Conservation (phyloP, 2,329 filamentous ascomycete genomes). For the Epichloe brachyelytri region DNA sequence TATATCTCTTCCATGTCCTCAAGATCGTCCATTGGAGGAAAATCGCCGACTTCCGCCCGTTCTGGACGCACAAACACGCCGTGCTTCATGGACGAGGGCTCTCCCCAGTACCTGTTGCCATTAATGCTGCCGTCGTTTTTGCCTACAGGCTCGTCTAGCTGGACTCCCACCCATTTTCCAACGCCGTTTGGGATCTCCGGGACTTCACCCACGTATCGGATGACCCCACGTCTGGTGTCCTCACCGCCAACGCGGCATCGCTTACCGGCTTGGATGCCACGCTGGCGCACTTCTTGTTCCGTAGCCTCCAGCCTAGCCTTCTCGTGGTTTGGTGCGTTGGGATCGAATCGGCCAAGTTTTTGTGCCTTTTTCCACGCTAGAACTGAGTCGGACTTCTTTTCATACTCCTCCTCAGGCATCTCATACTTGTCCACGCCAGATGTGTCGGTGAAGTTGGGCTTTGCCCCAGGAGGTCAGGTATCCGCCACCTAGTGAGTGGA, state of each 20-base stretch:
- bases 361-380: constrained; percentile 92
- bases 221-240: constrained; percentile 54
- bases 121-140: constrained; percentile 71
- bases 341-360: constrained; percentile 93
- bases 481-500: constrained; percentile 53
- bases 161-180: constrained; percentile 60
- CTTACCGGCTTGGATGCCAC: constrained; percentile 51
- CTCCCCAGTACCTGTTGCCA: constrained; percentile 55
- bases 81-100: constrained; percentile 50
- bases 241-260: constrained; percentile 54
- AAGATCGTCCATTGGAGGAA: constrained; percentile 54
- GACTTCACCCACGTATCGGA: constrained; percentile 62
- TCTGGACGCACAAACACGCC: constrained; percentile 72
- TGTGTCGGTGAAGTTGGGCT: constrained; percentile 70
- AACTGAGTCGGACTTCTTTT: constrained; percentile 74
- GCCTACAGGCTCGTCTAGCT: constrained; percentile 66
- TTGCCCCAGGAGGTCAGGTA: constrained; percentile 60
- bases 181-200: constrained; percentile 55
- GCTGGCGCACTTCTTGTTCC: constrained; percentile 54
- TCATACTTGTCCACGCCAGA: constrained; percentile 79
- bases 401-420: constrained; percentile 78
- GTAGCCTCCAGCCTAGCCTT: constrained; percentile 58
- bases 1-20: constrained; percentile 68
- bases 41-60: constrained; percentile 65
- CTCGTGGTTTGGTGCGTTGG: constrained; percentile 61